Percentiles rank a stretch among this genome's conserved stretches.
These are phyloP conservation scores for Vitellaria paradoxa DNA, from an alignment of 179 eudicot species.

Conservation along the genomic window DNA sequence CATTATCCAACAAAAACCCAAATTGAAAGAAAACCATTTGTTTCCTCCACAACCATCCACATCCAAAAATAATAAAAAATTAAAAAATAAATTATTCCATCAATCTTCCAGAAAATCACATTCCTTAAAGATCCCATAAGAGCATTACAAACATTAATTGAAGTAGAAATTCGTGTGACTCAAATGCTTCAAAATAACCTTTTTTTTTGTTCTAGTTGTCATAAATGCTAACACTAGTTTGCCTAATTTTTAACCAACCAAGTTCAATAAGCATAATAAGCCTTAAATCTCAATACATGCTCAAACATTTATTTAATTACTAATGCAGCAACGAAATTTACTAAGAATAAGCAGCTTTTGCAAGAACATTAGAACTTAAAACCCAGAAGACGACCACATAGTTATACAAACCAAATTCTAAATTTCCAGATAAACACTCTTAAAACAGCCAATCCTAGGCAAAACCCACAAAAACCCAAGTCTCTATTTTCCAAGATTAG, in stretches of 20 bases:
- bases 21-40: background rate
- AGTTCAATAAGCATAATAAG: background rate
- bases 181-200: background rate
- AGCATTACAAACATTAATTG: background rate
- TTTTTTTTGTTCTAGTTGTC: background rate
- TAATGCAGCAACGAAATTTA: background rate
- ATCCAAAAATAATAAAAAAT: background rate
- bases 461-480: conserved; percentile 4
- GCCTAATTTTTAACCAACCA: too few species aligned
- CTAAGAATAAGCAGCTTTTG: background rate
- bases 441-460: background rate
- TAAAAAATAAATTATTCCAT: background rate
- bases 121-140: background rate
- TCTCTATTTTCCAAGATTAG: background rate
- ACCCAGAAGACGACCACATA: background rate
- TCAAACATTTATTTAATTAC: background rate
- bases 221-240: background rate
- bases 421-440: background rate
- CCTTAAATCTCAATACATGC: background rate
- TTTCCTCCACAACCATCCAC: background rate
- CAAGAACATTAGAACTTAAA: background rate
- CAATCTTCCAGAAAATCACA: background rate
- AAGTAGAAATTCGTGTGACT: background rate
- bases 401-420: background rate
- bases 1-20: background rate